A percentile compares a stretch with the other conserved stretches of the same genome.
Evolutionary conservation across 306 rosid genomes (phyloP).

Genomic region (Cicer chorassanicum): DNA sequence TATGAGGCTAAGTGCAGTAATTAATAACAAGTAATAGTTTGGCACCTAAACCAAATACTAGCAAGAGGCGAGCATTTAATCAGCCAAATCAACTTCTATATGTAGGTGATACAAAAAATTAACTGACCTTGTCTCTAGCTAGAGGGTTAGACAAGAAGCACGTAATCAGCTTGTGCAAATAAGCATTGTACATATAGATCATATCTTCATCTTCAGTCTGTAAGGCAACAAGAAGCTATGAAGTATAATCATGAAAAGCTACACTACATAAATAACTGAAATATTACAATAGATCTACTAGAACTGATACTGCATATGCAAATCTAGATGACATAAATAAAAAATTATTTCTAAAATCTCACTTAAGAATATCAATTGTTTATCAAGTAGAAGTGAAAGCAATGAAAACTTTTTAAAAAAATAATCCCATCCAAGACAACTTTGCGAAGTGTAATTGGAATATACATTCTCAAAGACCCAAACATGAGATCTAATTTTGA

Average conservation of each 20-base stretch:
- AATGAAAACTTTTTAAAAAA: neutral
- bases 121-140: constrained; percentile 94
- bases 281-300: constrained; percentile 5
- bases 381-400: neutral
- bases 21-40: constrained; percentile 28
- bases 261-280: constrained; percentile 18
- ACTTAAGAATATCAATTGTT: constrained; percentile 16
- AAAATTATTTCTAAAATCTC: constrained; percentile 4
- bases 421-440: constrained; percentile 5
- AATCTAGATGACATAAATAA: constrained; percentile 4
- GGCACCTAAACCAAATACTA: constrained; percentile 14
- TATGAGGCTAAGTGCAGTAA: constrained; percentile 31
- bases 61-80: constrained; percentile 21
- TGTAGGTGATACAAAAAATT: neutral
- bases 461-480: constrained; percentile 10
- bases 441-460: constrained; percentile 11
- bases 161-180: constrained; percentile 84
- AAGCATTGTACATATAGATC: constrained; percentile 92
- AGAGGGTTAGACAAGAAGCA: constrained; percentile 89
- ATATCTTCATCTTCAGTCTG: constrained; percentile 98
- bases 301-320: constrained; percentile 20
- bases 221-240: constrained; percentile 41
- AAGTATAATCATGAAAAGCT: constrained; percentile 39
- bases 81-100: constrained; percentile 27
- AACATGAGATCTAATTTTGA: constrained; percentile 2